Conservation (phyloP, 2,329 filamentous ascomycete genomes). For the Fusarium hainanense region DNA sequence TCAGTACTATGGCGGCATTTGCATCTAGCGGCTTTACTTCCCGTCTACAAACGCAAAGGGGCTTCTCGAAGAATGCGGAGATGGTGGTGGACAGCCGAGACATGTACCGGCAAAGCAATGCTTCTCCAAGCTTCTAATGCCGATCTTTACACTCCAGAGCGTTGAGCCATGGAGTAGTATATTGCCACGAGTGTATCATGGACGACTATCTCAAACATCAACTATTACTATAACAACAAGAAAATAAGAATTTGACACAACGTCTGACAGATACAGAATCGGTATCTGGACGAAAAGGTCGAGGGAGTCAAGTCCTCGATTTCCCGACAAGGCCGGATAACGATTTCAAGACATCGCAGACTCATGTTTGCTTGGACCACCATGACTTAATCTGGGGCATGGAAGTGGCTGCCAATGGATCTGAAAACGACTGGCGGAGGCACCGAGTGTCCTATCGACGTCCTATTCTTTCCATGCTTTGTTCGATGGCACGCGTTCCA, state of each 20-base stretch:
- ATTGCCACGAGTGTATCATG: slow-evolving; percentile 29
- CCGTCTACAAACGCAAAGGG: slow-evolving; percentile 33
- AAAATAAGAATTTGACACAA: not conserved
- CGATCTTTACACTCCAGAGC: slow-evolving; percentile 43
- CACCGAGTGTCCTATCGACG: slow-evolving; percentile 27
- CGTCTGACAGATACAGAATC: not conserved
- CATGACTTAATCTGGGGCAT: slow-evolving; percentile 3
- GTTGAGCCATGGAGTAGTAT: slow-evolving; percentile 37
- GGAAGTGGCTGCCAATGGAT: slow-evolving; percentile 18
- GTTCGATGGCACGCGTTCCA: slow-evolving; percentile 43
- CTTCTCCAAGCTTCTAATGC: slow-evolving; percentile 33
- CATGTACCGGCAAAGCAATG: slow-evolving; percentile 32
- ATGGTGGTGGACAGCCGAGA: slow-evolving; percentile 27
- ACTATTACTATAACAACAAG: slow-evolving; percentile 15
- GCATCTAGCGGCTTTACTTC: slow-evolving; percentile 42
- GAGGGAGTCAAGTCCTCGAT: slow-evolving; percentile 1
- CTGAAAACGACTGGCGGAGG: slow-evolving; percentile 29
- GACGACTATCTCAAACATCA: slow-evolving; percentile 25
- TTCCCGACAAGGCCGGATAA: not conserved
- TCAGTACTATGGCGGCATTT: slow-evolving; percentile 41
- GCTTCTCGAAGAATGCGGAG: slow-evolving; percentile 40
- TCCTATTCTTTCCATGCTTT: slow-evolving; percentile 39
- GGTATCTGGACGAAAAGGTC: not conserved
- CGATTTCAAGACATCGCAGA: slow-evolving; percentile 2
- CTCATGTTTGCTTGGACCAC: slow-evolving; percentile 1